Conservation (phyloP, 2,329 filamentous ascomycete species). For the Coniochaeta sp. region DNA sequence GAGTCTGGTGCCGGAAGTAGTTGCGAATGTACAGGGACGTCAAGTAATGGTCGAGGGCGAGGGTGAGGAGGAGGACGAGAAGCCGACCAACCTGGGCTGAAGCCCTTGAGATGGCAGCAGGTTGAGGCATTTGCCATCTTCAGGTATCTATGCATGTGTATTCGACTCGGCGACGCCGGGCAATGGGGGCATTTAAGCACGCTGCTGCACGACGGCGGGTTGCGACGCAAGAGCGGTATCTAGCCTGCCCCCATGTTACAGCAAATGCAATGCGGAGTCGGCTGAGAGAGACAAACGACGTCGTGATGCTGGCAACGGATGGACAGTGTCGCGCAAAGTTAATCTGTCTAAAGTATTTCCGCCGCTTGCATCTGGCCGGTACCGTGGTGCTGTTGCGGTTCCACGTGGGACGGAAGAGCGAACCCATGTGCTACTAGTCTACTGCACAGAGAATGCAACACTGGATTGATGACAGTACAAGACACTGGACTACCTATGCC, state of each 20-base stretch:
- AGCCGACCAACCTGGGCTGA: not conserved
- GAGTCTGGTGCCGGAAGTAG: slow-evolving; percentile 69
- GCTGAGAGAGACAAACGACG: not conserved
- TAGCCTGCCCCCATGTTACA: not conserved
- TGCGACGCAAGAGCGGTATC: not conserved
- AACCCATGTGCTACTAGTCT: not conserved
- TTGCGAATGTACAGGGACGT: slow-evolving; percentile 66
- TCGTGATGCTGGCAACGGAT: not conserved
- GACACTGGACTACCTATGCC: too few relatives aligned
- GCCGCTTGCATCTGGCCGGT: not conserved
- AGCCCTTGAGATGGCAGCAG: not conserved
- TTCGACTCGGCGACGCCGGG: not conserved
- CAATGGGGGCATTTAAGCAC: not conserved
- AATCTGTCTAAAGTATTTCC: not conserved
- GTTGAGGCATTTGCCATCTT: too few relatives aligned
- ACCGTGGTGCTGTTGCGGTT: not conserved
- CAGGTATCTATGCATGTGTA: too few relatives aligned
- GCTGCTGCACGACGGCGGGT: not conserved
- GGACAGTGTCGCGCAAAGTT: not conserved
- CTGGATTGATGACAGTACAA: too few relatives aligned
- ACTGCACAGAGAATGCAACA: too few relatives aligned
- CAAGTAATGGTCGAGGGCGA: slow-evolving; percentile 66
- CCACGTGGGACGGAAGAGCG: not conserved
- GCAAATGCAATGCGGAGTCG: not conserved
- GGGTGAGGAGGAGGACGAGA: slow-evolving; percentile 38